Evolutionary conservation across 371 early-diverging fungal species (phyloP), one percentile per base, ranked within the genome.

Genomic region (Lichtheimia ramosa): DNA sequence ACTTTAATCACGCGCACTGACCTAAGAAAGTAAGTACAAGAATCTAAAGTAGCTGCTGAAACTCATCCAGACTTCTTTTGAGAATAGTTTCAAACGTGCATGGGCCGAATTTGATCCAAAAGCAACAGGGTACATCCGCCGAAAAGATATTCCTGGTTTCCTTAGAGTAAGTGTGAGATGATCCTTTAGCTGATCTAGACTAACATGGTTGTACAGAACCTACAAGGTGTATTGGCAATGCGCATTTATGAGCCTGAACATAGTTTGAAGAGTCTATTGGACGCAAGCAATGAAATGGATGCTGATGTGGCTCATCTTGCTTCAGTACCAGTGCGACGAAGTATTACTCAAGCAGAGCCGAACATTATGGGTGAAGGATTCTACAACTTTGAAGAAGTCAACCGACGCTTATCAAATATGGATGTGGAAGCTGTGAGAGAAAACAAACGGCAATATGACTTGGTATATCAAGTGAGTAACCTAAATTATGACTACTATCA

Each of bases 1-100:
- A 78, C 80, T 0, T 56, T 79, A 28, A 69, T 83, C n/a, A 81
- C 83, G 3, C 64, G 79, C 15, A 68, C 81, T 15, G 83, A 83
- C 48, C 51, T 83, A 15, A 52, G 80, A 55, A 18, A 56, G 77
- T 77, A 65, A 63, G 65, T 51, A 43, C 20, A 49, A 15, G 5
- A n/a, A 15, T 8, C 6, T 24, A 14, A 24, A 34, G 34, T 4
- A 10, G 34, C 21, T n/a, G 6, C 2, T 28, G 46, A 40, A 16
- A 51, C 14, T 34, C 16, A 20, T 51, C 6, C 2, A 16, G 20
- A 3, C 20, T 27, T 40, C 27, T 48, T 2, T 46, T 39, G 23
- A 7, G 7, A 24, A 18, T 58, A 83, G 82, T 41, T 83, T 66
- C 58, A 81, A 81, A 60, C n/a, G 64, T 51, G 78, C 73, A 12